These are phyloP conservation scores for Dendrocalamus latiflorus DNA, from an alignment of 202 grass and related monocot genomes.

Conservation along the genomic window DNA sequence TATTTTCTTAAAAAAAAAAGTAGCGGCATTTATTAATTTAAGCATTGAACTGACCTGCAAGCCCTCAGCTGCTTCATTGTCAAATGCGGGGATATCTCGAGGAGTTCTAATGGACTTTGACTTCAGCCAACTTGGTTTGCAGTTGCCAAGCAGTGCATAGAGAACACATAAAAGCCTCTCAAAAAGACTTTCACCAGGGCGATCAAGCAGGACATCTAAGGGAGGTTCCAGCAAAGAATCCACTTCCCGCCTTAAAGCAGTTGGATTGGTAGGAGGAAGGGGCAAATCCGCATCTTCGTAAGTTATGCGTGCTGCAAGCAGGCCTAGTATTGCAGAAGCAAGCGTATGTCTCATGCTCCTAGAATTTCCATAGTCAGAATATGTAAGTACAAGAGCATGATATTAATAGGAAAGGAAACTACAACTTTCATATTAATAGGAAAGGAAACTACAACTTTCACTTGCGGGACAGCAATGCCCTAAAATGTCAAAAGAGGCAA, in stretches of 20 bases:
- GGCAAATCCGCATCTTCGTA: constrained; percentile 76
- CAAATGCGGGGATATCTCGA: constrained; percentile 71
- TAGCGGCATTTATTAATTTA: neutral
- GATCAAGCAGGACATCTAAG: constrained; percentile 53
- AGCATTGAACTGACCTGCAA: constrained; percentile 68
- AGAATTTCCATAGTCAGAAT: constrained; percentile 27
- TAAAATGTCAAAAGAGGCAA: neutral
- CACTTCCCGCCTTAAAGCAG: constrained; percentile 42
- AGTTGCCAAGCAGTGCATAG: constrained; percentile 84
- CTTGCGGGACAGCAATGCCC: neutral
- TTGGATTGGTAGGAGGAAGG: constrained; percentile 41
- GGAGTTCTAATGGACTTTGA: constrained; percentile 53
- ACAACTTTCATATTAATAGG: too few species aligned
- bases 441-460: too few species aligned
- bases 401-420: constrained; percentile 12
- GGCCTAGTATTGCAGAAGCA: constrained; percentile 65
- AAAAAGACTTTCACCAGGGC: constrained; percentile 77
- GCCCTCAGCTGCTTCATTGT: constrained; percentile 63
- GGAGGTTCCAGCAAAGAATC: constrained; percentile 56
- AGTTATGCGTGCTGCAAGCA: constrained; percentile 78
- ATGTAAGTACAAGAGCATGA: constrained; percentile 8
- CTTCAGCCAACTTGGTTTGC: constrained; percentile 96
- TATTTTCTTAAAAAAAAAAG: neutral
- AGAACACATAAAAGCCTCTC: constrained; percentile 84
- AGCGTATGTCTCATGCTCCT: constrained; percentile 89